Evolutionary conservation across 164 flowering plant species (phyloP), one percentile per base, ranked within the genome.

Genomic region (Annona squamosa): DNA sequence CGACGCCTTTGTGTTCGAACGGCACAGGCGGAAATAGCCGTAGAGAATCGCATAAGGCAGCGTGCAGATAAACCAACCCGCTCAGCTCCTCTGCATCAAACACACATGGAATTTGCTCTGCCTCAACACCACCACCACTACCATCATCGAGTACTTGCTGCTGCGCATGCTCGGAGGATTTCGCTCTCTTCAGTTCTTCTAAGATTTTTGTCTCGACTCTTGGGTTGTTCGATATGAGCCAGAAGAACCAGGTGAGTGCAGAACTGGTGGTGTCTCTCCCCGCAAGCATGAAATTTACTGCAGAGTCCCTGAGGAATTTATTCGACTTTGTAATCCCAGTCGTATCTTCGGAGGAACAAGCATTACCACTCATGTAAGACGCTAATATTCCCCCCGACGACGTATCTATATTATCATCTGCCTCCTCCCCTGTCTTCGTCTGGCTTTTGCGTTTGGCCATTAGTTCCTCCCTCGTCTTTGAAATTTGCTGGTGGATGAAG

Each of bases 21-120:
- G 81, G 80, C 73, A 80, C 77, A 3, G 87, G 80, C 5, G 87
- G 87, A 48, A 48, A 84, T 3, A 82, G 67, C 65, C 85, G 71
- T 17, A 84, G 72, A 4, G 85, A 62, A 56, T 82, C 86, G 52
- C 78, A 81, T 47, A 84, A 16, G 4, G 85, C 84, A 10, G 84
- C 85, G 19, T 84, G 81, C 4, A 84, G 82, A 65, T 84, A 81
- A 2, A 80, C 77, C 61, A 79, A 44, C 43, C 66, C 19, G 19
- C 67, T 74, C 4, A 82, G 52, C 46, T 84, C 83, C 1, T 81
- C 73, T 2, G 65, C 16, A 19, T 62, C 48, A 48, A 78, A 74
- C 17, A 48, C 62, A 26, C 37, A 10, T 26, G n/a, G 9, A 16
- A 3, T 26, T 69, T 37, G 26, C 26, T 45, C 26, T 41, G 61